Base-by-base conservation (phyloP, 1,284 basidiomycete species). In the Fomes fomentarius region DNA sequence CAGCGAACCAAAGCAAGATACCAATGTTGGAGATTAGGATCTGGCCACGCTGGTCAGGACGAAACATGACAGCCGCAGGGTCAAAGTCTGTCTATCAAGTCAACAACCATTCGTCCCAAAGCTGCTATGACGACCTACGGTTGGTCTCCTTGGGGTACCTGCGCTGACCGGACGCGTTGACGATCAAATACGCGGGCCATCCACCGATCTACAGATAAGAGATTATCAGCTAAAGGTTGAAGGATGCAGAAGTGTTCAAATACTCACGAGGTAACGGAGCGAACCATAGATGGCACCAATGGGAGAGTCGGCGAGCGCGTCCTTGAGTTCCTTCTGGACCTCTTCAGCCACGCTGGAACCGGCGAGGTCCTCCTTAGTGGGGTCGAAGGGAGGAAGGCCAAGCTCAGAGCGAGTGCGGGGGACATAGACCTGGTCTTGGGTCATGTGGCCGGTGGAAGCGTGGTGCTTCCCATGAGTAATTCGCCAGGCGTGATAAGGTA, bases 401-500 rank as follows among this genome's bases (percentile, higher is more conserved):
- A 83, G 70, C 56, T 94, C 79, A 12, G 87, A 85, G 37, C 95
- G 90, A 26, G 96, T 97, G 60, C 84, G 79, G 51, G 97, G 97
- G 5, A 99, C 94, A 66, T 94, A 98, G 60, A 98, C 97, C 72
- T 99, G 95, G 68, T 99, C 96, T 63, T 96, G 89, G 47, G 91
- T 94, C 81, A 98, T 84, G 75, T 98, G 96, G 33, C 84, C 93
- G 14, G 96, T 98, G 8, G 91, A 89, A 31, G 97, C 97, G 74
- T 99, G 96, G 74, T 99, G 96, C 72, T 95, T 95, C 33, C 86
- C 94, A 73, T 99, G 96, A 4, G 91, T 93, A 71, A 99, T 96
- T 60, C 95, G 84, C 97, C 97, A 99, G 21, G 94, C 94, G 72
- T 99, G 96, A 77, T 96, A 99, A 10, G 97, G 96, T 14, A 99